Evolutionary conservation across 1,284 basidiomycete species (phyloP).

Genomic region (Heterobasidion occidentale): DNA sequence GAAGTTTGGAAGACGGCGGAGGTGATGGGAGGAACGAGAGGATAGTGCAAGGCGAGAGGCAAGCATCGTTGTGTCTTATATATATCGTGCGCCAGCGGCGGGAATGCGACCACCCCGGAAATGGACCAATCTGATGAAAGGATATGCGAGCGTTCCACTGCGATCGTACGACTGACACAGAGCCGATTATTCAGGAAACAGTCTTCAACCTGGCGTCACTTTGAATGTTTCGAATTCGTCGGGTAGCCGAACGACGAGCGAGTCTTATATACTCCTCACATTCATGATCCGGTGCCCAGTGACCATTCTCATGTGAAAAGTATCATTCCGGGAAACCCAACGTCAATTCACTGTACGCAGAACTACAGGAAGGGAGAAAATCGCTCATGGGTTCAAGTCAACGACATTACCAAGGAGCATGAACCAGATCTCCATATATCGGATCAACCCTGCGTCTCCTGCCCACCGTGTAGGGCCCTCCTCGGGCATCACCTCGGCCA

Average conservation of each 20-base stretch:
- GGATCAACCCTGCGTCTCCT: conserved; percentile 24
- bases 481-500: conserved; percentile 8
- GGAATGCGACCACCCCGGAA: conserved; percentile 12
- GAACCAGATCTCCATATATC: conserved; percentile 70
- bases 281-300: background rate
- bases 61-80: conserved; percentile 23
- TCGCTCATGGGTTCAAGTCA: conserved; percentile 26
- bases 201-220: background rate
- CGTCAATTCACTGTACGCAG: background rate
- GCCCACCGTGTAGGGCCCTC: conserved; percentile 11
- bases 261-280: conserved; percentile 1
- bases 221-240: background rate
- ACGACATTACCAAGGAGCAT: conserved; percentile 60
- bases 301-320: conserved; percentile 2
- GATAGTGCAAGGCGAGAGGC: conserved; percentile 27
- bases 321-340: background rate
- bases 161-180: conserved; percentile 19
- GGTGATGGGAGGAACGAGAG: conserved; percentile 27
- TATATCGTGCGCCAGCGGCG: background rate
- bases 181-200: conserved; percentile 2
- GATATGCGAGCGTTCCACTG: conserved; percentile 3
- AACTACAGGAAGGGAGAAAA: background rate
- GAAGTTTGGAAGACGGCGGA: conserved; percentile 25
- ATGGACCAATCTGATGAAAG: conserved; percentile 12
- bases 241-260: background rate